Percentiles rank a stretch among this genome's conserved stretches.
Conservation (phyloP, 352 stramenopile genomes). For the Pythium sukuiense region DNA sequence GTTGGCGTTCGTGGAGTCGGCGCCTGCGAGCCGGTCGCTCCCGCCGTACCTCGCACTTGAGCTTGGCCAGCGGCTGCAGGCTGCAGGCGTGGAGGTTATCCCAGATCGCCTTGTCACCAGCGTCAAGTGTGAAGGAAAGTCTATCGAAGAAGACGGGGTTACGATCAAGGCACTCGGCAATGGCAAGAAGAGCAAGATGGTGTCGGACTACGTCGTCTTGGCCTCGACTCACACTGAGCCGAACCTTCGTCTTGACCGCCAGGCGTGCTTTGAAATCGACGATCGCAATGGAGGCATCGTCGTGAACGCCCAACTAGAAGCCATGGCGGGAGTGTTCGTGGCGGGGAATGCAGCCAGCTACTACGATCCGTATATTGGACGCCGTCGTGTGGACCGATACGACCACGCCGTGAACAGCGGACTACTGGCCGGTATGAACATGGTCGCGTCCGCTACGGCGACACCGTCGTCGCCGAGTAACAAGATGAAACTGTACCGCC, state of each 20-base stretch:
- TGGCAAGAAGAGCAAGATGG: constrained; percentile 54
- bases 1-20: constrained; percentile 56
- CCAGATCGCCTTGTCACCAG: constrained; percentile 77
- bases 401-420: constrained; percentile 93
- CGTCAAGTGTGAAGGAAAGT: constrained; percentile 51
- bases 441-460: constrained; percentile 39
- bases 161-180: constrained; percentile 67
- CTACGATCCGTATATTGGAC: constrained; percentile 85
- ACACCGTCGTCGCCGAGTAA: constrained; percentile 18
- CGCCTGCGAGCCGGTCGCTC: constrained; percentile 62
- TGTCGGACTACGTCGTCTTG: constrained; percentile 91
- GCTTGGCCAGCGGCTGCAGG: constrained; percentile 50
- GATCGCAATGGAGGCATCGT: constrained; percentile 86
- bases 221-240: constrained; percentile 92
- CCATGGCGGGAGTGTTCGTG: constrained; percentile 88
- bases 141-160: constrained; percentile 40
- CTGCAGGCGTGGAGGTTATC: constrained; percentile 67
- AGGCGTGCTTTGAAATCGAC: constrained; percentile 83
- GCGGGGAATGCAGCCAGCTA: constrained; percentile 90
- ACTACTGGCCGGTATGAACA: constrained; percentile 86
- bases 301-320: constrained; percentile 90
- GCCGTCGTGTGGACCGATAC: constrained; percentile 88
- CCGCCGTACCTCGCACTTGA: constrained; percentile 84
- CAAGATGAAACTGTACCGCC: constrained; percentile 84
- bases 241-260: constrained; percentile 61